phyloP scores from a whole-genome alignment of 2,329 filamentous ascomycete species.

The Thermothelomyces thermophilus region DNA sequence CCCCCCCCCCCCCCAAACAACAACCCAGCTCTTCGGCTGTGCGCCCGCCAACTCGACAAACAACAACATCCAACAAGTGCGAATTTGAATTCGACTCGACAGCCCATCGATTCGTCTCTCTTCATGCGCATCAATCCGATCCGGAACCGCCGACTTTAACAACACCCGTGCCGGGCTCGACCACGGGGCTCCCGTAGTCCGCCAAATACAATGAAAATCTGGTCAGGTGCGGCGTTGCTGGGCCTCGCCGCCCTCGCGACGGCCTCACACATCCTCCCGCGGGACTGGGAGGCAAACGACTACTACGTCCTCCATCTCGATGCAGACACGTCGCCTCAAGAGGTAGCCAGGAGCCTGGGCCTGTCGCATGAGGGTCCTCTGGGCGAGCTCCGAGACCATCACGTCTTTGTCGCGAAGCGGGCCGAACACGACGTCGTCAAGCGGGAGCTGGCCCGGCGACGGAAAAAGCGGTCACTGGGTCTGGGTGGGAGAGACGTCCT shows the following conservation, averaged over 20 bases:
- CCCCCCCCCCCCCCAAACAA: too few relatives aligned
- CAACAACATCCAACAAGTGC: not conserved
- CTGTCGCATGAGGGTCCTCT: conserved; percentile 75
- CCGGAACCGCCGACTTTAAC: not conserved
- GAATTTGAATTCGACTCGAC: not conserved
- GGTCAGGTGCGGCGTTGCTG: conserved; percentile 40
- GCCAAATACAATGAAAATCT: conserved; percentile 41
- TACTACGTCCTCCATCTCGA: conserved; percentile 90
- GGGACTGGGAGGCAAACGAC: conserved; percentile 74
- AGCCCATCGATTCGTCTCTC: not conserved
- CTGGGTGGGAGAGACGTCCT: conserved; percentile 51
- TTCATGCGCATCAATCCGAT: conserved; percentile 2
- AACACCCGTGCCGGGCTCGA: conserved; percentile 4
- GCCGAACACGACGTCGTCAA: conserved; percentile 53
- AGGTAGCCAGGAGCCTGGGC: conserved; percentile 66
- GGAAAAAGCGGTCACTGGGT: conserved; percentile 54
- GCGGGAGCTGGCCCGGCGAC: conserved; percentile 45
- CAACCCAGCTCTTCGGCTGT: too few relatives aligned
- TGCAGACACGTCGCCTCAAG: conserved; percentile 54
- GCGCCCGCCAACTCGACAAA: not conserved
- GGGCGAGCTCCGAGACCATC: conserved; percentile 70
- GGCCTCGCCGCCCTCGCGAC: conserved; percentile 47
- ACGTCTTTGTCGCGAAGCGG: conserved; percentile 74
- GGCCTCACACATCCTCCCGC: conserved; percentile 44
- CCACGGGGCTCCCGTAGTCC: not conserved